Conservation (phyloP, 805 yeast species). For the Ogataea kodamae region DNA sequence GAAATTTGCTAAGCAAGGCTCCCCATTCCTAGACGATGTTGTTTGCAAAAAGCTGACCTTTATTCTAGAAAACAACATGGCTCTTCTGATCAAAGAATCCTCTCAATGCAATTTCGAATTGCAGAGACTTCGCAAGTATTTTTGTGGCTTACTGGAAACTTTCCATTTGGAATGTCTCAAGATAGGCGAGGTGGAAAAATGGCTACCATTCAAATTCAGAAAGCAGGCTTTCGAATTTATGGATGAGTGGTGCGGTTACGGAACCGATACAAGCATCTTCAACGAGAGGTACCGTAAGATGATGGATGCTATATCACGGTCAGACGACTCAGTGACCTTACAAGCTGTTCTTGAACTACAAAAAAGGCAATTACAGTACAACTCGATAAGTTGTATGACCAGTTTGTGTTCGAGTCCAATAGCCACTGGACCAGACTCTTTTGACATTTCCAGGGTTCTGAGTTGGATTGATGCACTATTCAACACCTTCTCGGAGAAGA, state of each 20-base stretch:
- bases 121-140: conserved; percentile 77
- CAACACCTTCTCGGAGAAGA: conserved; percentile 50
- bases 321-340: conserved; percentile 46
- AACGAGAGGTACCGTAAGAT: conserved; percentile 63
- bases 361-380: conserved; percentile 59
- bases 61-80: conserved; percentile 59
- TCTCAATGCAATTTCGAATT: conserved; percentile 66
- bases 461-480: conserved; percentile 80
- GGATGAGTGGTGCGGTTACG: conserved; percentile 95
- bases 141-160: conserved; percentile 76
- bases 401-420: conserved; percentile 74
- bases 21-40: conserved; percentile 62
- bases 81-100: conserved; percentile 46
- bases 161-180: conserved; percentile 56
- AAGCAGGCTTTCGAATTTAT: conserved; percentile 76
- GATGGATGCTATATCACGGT: conserved; percentile 38
- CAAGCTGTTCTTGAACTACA: conserved; percentile 81
- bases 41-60: conserved; percentile 59
- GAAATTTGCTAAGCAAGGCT: conserved; percentile 50
- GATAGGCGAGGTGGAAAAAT: conserved; percentile 41
- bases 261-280: conserved; percentile 57
- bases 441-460: conserved; percentile 65
- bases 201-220: conserved; percentile 86
- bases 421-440: conserved; percentile 48
- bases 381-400: conserved; percentile 83